phyloP scores from a whole-genome alignment of 192 early-diverging fungal species.

The Coemansia sp. region DNA sequence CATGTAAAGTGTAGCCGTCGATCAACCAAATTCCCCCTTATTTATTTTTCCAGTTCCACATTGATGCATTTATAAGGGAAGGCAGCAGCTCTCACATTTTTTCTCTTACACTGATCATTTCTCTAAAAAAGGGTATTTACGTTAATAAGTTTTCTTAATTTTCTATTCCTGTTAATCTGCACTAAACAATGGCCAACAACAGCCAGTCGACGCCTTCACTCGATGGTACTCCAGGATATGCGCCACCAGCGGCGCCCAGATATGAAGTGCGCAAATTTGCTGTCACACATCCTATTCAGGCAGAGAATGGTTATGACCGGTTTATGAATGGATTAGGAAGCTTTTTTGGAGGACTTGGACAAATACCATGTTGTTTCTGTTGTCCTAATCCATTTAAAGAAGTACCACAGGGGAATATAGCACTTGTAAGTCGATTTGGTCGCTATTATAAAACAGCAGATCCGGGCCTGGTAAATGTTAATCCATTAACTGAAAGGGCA shows the following conservation, averaged over 20 bases:
- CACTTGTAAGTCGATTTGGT: conserved; percentile 51
- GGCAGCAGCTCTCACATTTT: neutral
- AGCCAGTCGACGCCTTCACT: conserved; percentile 2
- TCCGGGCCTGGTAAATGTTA: conserved; percentile 58
- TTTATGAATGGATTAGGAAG: conserved; percentile 41
- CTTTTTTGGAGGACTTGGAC: conserved; percentile 42
- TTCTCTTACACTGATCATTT: neutral
- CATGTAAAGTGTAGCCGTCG: neutral
- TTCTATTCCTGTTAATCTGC: no score
- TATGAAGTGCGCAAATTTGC: conserved; percentile 41
- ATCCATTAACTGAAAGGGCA: conserved; percentile 48
- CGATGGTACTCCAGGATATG: conserved; percentile 10
- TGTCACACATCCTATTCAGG: conserved; percentile 14
- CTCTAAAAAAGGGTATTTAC: no score
- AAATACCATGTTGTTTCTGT: conserved; percentile 53
- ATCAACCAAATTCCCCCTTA: neutral
- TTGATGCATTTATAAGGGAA: neutral
- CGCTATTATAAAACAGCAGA: conserved; percentile 61
- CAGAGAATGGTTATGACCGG: conserved; percentile 29
- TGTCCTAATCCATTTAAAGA: conserved; percentile 54
- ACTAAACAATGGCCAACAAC: conserved; percentile 12
- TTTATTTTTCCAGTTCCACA: neutral
- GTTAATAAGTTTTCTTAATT: no score
- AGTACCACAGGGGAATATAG: conserved; percentile 50
- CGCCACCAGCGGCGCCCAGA: conserved; percentile 13